These are phyloP conservation scores for Castanospermum australe DNA, from an alignment of 306 rosid genomes.

Conservation along the genomic window DNA sequence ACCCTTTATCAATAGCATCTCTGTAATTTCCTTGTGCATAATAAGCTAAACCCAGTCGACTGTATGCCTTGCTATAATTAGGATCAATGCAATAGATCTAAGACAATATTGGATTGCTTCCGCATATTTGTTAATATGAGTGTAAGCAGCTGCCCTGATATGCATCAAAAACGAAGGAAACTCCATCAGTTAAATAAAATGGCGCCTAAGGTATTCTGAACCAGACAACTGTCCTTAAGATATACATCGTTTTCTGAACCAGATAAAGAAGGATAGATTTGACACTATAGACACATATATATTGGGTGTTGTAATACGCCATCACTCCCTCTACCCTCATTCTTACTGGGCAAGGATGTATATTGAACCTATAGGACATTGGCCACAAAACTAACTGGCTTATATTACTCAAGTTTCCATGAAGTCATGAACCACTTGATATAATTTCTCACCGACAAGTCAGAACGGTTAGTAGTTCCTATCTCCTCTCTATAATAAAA, in stretches of 20 bases:
- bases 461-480: background rate
- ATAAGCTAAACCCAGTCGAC: constrained; percentile 85
- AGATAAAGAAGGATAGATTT: background rate
- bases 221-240: background rate
- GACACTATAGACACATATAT: background rate
- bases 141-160: constrained; percentile 94
- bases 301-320: constrained; percentile 5
- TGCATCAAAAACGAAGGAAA: constrained; percentile 20
- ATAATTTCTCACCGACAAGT: background rate
- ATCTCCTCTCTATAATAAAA: background rate
- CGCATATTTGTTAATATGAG: constrained; percentile 65
- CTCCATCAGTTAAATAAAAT: constrained; percentile 19
- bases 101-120: constrained; percentile 83
- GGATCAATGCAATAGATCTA: constrained; percentile 81
- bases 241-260: background rate
- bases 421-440: background rate
- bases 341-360: background rate
- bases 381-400: background rate
- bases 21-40: constrained; percentile 82
- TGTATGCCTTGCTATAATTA: constrained; percentile 89
- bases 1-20: constrained; percentile 77
- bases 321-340: background rate
- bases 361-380: background rate
- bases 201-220: constrained; percentile 11
- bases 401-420: background rate